These are phyloP conservation scores for Syzygium aqueum DNA, from an alignment of 345 rosid species.

Conservation along the genomic window DNA sequence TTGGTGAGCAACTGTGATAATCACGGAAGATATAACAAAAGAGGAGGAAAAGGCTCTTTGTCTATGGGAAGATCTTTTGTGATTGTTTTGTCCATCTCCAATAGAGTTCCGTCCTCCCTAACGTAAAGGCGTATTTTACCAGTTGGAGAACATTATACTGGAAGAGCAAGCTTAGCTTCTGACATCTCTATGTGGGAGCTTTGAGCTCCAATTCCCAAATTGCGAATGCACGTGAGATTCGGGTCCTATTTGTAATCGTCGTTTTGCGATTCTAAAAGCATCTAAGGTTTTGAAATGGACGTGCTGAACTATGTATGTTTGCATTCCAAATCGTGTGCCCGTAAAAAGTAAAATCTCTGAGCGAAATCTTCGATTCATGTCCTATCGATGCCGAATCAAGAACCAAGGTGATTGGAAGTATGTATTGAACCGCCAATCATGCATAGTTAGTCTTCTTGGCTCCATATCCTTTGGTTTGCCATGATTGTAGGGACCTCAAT, in stretches of 20 bases:
- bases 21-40: background rate
- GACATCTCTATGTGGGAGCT: background rate
- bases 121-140: background rate
- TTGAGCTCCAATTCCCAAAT: background rate
- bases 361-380: background rate
- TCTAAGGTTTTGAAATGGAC: background rate
- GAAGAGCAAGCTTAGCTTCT: background rate
- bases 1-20: fast-evolving
- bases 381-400: background rate
- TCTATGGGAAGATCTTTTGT: background rate
- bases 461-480: background rate
- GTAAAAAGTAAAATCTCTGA: background rate
- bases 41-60: no score
- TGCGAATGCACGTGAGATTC: background rate
- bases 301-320: background rate
- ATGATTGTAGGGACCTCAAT: background rate
- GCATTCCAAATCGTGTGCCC: background rate
- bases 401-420: background rate
- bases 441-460: background rate
- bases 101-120: background rate
- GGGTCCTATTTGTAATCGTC: background rate
- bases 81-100: background rate
- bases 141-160: background rate
- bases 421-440: background rate
- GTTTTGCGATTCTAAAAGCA: background rate